Evolutionary conservation across 179 eudicot genomes (phyloP), one percentile per base, ranked within the genome.

Genomic region (Beta corolliflora): DNA sequence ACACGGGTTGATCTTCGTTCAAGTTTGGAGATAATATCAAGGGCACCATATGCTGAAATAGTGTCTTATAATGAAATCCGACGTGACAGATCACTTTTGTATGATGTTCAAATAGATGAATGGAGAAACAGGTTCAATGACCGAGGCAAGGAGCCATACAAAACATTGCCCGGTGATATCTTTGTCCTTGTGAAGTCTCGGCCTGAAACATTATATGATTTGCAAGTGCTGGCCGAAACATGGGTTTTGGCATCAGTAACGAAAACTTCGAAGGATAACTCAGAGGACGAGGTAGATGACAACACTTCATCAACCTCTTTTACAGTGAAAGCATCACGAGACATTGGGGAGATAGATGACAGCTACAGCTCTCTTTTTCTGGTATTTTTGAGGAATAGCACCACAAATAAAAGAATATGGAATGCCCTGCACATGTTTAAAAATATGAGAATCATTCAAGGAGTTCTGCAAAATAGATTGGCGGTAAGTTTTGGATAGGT

Each of bases 141-240:
- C 46, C 88, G 83, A 23, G 90, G 89, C 25, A 88, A 85, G 77
- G 91, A 89, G 77, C 91, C 91, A 19, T 91, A 91, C 84, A 85
- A 77, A 77, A 90, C 89, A 7, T 80, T 92, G 77, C 97, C 97
- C 11, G 96, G 96, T 55, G 97, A 93, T 82, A n/a, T 93, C 18
- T 77, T 91, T 50, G 74, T 90, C 5, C 21, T 93, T 29, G 81
- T 88, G 13, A 85, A 89, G 67, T 75, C 78, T 53, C 90, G 85
- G 63, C 96, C 92, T 53, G 88, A 85, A 81, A 76, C 81, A 23
- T 13, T 79, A 8, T 81, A 79, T 29, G 93, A 88, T 82, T 25
- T 92, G 75, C 85, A 81, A 59, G 82, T 84, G 56, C 81, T 56
- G 71, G 90, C 90, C 56, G 83, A 86, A 50, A 83, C 78, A 19